Evolutionary conservation across 805 yeast genomes (phyloP).

Genomic region (Kurtzmaniella fragi): DNA sequence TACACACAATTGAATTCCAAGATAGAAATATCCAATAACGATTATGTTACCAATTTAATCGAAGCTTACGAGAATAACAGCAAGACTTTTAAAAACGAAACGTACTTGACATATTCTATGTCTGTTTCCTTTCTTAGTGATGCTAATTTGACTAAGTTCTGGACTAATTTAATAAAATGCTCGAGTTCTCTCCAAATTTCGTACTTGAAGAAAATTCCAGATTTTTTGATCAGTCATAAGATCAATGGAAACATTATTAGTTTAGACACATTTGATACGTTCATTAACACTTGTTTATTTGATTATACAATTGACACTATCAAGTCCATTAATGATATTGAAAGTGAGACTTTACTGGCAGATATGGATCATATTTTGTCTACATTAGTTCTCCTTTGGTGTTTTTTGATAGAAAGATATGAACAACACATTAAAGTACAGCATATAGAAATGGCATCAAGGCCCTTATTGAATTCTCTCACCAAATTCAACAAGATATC

Average conservation of each 20-base stretch:
- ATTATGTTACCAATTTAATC: constrained; percentile 21
- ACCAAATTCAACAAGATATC: too few relatives aligned
- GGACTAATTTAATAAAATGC: constrained; percentile 13
- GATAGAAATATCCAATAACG: constrained; percentile 15
- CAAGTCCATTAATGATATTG: too few relatives aligned
- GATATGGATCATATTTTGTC: too few relatives aligned
- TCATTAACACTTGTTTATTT: background rate
- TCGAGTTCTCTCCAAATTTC: background rate
- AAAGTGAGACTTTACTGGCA: too few relatives aligned
- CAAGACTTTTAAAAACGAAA: constrained; percentile 9
- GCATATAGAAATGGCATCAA: too few relatives aligned
- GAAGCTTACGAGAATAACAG: constrained; percentile 10
- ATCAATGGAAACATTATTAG: constrained; percentile 3
- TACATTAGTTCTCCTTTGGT: too few relatives aligned
- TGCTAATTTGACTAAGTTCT: constrained; percentile 16
- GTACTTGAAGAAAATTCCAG: constrained; percentile 2
- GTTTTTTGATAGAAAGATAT: too few relatives aligned
- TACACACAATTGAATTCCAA: constrained; percentile 22
- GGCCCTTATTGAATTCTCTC: too few relatives aligned
- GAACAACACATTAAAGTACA: too few relatives aligned
- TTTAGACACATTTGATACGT: constrained; percentile 11
- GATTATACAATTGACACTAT: too few relatives aligned
- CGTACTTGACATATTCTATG: constrained; percentile 11
- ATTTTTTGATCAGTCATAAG: background rate
- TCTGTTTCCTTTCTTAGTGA: constrained; percentile 12